These are phyloP conservation scores for Nicotiana paniculata DNA, from an alignment of 257 asterid species.

Conservation along the genomic window DNA sequence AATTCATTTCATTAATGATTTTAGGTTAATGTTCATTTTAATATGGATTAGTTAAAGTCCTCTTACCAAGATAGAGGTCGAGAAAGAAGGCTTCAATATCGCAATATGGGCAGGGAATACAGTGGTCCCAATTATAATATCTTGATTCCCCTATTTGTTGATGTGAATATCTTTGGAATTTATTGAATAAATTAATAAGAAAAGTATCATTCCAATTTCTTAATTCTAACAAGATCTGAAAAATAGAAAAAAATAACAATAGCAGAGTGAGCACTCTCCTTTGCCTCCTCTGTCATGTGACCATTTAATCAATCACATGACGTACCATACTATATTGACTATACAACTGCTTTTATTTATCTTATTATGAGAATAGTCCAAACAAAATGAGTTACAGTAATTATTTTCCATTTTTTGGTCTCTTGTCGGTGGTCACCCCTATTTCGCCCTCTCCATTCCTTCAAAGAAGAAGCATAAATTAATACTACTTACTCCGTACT, in stretches of 20 bases:
- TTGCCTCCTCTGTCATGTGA: constrained; percentile 11
- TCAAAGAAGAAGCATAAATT: not conserved
- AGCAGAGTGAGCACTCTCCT: constrained; percentile 2
- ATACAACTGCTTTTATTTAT: not conserved
- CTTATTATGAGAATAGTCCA: no score
- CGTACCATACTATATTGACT: not conserved
- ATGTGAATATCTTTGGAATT: not conserved
- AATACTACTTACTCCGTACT: not conserved
- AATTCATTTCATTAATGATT: not conserved
- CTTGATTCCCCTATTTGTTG: not conserved
- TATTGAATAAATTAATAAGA: not conserved
- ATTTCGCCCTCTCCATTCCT: not conserved
- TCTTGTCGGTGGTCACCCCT: constrained; percentile 2
- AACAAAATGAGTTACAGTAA: not conserved
- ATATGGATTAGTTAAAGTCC: not conserved
- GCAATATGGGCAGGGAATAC: not conserved
- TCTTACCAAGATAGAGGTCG: not conserved
- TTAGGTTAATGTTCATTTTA: not conserved
- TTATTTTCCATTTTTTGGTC: not conserved
- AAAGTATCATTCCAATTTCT: not conserved
- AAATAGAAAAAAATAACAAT: not conserved
- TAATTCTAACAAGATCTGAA: constrained; percentile 1
- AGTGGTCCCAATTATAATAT: not conserved
- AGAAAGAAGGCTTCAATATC: not conserved
- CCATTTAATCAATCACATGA: not conserved